Conservation (phyloP, 2,329 filamentous ascomycete genomes). For the Coniella vitis region DNA sequence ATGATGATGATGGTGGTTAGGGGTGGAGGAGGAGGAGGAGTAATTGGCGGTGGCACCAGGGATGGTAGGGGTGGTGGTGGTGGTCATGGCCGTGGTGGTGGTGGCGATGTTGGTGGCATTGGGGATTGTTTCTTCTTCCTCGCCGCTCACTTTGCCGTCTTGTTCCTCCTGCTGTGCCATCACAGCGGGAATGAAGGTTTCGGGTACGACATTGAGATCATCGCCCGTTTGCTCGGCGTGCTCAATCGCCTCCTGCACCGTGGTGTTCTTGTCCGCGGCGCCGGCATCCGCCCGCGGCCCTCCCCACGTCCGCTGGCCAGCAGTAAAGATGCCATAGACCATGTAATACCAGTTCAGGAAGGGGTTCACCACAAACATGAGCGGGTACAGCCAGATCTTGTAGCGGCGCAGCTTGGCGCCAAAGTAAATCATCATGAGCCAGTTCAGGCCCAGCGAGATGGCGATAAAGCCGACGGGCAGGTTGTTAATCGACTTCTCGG, state of each 20-base stretch:
- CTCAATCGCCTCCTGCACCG: slow-evolving; percentile 77
- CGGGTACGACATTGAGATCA: slow-evolving; percentile 82
- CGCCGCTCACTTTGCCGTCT: slow-evolving; percentile 18
- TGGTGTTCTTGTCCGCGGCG: slow-evolving; percentile 66
- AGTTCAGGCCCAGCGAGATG: slow-evolving; percentile 87
- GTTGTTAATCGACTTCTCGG: slow-evolving; percentile 68
- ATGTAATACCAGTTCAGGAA: slow-evolving; percentile 99
- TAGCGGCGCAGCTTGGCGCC: slow-evolving; percentile 78
- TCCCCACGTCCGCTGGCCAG: slow-evolving; percentile 91
- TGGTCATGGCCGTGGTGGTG: not conserved
- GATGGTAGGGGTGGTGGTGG: slow-evolving; percentile 2
- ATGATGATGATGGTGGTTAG: not conserved
- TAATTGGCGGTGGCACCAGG: no score
- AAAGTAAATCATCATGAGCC: slow-evolving; percentile 94
- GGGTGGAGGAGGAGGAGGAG: not conserved
- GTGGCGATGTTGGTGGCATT: not conserved
- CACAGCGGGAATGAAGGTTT: slow-evolving; percentile 65
- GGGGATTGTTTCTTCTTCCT: not conserved
- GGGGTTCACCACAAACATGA: slow-evolving; percentile 93
- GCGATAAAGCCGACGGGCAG: slow-evolving; percentile 90
- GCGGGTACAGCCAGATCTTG: slow-evolving; percentile 89
- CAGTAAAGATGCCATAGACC: slow-evolving; percentile 93
- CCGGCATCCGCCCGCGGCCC: slow-evolving; percentile 87
- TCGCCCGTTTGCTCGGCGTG: slow-evolving; percentile 72
- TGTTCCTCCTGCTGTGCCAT: slow-evolving; percentile 38